phyloP scores from a whole-genome alignment of 2,329 filamentous ascomycete genomes.

The Phaeosphaeriaceae sp. region DNA sequence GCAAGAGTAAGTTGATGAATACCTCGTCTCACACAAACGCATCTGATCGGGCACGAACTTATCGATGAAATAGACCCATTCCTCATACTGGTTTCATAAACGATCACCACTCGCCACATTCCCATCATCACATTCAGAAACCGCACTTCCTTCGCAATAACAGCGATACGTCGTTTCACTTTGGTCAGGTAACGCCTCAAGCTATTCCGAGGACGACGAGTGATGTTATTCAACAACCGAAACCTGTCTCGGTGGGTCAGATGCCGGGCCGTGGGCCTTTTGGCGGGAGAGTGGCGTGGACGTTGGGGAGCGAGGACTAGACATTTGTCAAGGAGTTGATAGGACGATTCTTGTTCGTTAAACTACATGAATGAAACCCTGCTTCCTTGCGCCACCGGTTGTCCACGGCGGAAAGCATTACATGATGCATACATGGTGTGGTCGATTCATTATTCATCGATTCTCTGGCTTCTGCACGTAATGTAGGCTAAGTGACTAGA shows the following conservation, averaged over 20 bases:
- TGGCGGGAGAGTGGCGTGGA: slow-evolving; percentile 41
- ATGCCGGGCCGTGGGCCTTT: slow-evolving; percentile 14
- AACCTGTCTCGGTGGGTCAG: slow-evolving; percentile 30
- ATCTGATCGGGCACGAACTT: no score
- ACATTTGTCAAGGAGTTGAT: background rate
- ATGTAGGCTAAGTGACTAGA: background rate
- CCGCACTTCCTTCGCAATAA: slow-evolving; percentile 25
- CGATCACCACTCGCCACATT: slow-evolving; percentile 25
- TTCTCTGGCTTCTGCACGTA: background rate
- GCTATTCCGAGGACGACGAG: slow-evolving; percentile 32
- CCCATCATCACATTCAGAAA: slow-evolving; percentile 28
- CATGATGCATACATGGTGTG: background rate
- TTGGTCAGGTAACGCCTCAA: slow-evolving; percentile 14
- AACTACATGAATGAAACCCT: background rate
- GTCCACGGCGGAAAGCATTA: background rate
- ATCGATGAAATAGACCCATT: background rate
- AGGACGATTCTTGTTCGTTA: background rate
- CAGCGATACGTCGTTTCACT: slow-evolving; percentile 27
- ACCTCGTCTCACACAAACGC: no score
- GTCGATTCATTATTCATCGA: no score
- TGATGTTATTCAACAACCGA: slow-evolving; percentile 36
- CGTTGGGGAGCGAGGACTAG: slow-evolving; percentile 41
- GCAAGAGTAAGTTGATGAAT: slow-evolving; percentile 34
- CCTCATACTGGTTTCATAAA: slow-evolving; percentile 15
- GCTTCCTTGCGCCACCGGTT: background rate